A percentile compares a stretch with the other conserved stretches of the same genome.
Conservation (phyloP, 768 basidiomycete species). For the Goffeauzyma gilvescens region DNA sequence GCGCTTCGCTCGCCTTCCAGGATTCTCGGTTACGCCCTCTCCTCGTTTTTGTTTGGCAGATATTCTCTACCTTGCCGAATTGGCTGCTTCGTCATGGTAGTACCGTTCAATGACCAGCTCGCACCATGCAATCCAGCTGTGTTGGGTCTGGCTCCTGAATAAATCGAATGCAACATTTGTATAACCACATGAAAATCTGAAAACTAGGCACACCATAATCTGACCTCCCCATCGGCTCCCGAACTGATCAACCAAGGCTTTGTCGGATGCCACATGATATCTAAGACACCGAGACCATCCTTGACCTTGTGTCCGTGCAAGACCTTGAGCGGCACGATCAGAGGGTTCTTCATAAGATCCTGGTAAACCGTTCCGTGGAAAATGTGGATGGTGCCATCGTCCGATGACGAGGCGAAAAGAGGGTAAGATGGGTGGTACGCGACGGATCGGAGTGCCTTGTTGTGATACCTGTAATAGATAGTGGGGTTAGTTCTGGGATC, state of each 20-base stretch:
- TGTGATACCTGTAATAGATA: constrained; percentile 70
- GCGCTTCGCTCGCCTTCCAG: too few species aligned
- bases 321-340: constrained; percentile 94
- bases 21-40: too few species aligned
- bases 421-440: constrained; percentile 89
- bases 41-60: too few species aligned
- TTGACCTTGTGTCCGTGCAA: constrained; percentile 70
- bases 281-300: constrained; percentile 78
- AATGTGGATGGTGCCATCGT: constrained; percentile 90
- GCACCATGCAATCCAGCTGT: too few species aligned
- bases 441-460: constrained; percentile 76
- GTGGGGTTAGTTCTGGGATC: too few species aligned
- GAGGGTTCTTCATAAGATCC: constrained; percentile 88
- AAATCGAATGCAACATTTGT: too few species aligned
- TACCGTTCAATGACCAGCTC: too few species aligned
- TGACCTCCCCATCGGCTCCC: constrained; percentile 74
- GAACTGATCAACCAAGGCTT: constrained; percentile 85
- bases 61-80: too few species aligned
- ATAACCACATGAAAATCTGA: too few species aligned
- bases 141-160: too few species aligned
- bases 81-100: too few species aligned
- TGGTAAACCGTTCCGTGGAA: constrained; percentile 90
- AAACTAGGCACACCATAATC: constrained; percentile 47
- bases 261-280: constrained; percentile 67
- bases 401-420: constrained; percentile 85